A percentile compares a stretch with the other conserved stretches of the same genome.
Evolutionary conservation across 768 basidiomycete genomes (phyloP).

Genomic region (Dentipellis sp.): DNA sequence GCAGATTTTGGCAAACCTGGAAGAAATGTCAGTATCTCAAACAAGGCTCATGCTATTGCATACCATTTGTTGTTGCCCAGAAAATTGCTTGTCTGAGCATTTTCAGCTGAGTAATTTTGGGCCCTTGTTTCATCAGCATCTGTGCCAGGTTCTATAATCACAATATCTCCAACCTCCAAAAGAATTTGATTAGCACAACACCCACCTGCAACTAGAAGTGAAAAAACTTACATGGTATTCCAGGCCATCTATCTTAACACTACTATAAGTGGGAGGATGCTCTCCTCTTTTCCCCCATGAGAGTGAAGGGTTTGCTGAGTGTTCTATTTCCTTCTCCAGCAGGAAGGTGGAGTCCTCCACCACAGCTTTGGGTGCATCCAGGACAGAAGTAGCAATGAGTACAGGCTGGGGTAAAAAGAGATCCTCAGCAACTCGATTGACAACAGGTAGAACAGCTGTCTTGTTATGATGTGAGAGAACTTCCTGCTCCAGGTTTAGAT

Average conservation of each 20-base stretch:
- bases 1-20: slow-evolving; percentile 63
- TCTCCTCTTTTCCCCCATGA: too few species aligned
- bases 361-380: too few species aligned
- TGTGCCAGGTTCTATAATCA: slow-evolving; percentile 52
- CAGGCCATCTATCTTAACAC: slow-evolving; percentile 46
- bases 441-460: slow-evolving; percentile 18
- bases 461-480: slow-evolving; percentile 28
- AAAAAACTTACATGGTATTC: slow-evolving; percentile 36
- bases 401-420: not conserved
- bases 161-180: slow-evolving; percentile 47
- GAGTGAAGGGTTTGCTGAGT: too few species aligned
- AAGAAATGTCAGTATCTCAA: not conserved
- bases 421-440: not conserved
- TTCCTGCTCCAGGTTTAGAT: slow-evolving; percentile 18
- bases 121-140: slow-evolving; percentile 35
- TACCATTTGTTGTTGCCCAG: slow-evolving; percentile 56
- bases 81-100: slow-evolving; percentile 40
- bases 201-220: too few species aligned
- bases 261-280: too few species aligned
- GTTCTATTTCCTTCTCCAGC: too few species aligned
- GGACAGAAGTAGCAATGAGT: too few species aligned
- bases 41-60: slow-evolving; percentile 6
- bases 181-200: not conserved
- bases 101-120: slow-evolving; percentile 28
- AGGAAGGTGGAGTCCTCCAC: too few species aligned